These are phyloP conservation scores for Nadsonia starkeyi-henricii DNA, from an alignment of 1,139 yeast species.

Conservation along the genomic window DNA sequence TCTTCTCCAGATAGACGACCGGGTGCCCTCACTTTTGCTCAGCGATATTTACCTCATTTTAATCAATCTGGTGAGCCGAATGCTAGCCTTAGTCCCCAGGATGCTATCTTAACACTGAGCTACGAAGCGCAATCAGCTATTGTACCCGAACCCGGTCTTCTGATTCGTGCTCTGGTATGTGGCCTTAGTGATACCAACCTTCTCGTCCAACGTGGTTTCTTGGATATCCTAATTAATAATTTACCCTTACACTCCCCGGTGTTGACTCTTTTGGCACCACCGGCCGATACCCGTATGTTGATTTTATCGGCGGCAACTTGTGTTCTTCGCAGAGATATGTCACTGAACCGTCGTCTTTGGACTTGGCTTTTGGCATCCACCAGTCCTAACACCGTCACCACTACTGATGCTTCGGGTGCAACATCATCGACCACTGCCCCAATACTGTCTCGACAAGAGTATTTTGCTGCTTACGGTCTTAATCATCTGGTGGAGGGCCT, in stretches of 20 bases:
- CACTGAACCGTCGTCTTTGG: conserved; percentile 85
- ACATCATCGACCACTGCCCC: conserved; percentile 2
- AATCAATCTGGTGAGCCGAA: conserved; percentile 20
- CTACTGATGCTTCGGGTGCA: not conserved
- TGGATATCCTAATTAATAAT: conserved; percentile 61
- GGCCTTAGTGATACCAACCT: conserved; percentile 51
- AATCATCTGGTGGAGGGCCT: conserved; percentile 39
- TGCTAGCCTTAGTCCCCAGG: conserved; percentile 6
- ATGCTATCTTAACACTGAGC: conserved; percentile 20
- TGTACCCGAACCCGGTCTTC: conserved; percentile 64
- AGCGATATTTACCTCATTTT: conserved; percentile 48
- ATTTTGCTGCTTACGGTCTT: conserved; percentile 46
- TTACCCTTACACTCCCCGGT: conserved; percentile 52
- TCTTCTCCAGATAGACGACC: conserved; percentile 64
- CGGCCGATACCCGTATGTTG: conserved; percentile 43
- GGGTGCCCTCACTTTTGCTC: conserved; percentile 75
- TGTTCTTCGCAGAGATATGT: conserved; percentile 77
- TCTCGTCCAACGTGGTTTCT: conserved; percentile 76
- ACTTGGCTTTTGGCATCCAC: conserved; percentile 78
- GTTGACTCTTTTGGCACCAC: conserved; percentile 33
- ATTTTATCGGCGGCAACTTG: conserved; percentile 52
- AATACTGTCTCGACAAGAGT: conserved; percentile 29
- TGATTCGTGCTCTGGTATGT: conserved; percentile 57
- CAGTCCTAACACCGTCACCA: conserved; percentile 19
- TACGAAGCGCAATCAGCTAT: conserved; percentile 49